These are phyloP conservation scores for Artemisia tridentata DNA, from an alignment of 129 eudicot genomes.

Conservation along the genomic window DNA sequence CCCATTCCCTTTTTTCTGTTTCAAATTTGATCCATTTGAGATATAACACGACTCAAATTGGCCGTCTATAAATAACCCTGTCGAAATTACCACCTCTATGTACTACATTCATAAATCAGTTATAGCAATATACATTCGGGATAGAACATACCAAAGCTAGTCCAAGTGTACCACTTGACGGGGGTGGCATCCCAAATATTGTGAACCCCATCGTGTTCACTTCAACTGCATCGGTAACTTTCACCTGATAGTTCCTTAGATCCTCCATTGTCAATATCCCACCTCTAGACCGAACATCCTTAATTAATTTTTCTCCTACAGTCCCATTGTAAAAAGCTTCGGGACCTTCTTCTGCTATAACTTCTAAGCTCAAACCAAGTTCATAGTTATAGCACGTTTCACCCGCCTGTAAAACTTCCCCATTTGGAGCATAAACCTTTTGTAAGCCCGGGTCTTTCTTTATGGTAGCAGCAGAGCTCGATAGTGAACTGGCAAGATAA, in stretches of 20 bases:
- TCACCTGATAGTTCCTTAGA: conserved; percentile 64
- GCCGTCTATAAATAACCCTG: too few species aligned
- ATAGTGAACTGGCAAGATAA: conserved; percentile 51
- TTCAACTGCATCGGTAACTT: conserved; percentile 54
- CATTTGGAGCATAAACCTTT: conserved; percentile 67
- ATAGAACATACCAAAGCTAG: conserved; percentile 58
- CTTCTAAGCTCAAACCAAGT: conserved; percentile 69
- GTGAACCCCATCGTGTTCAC: conserved; percentile 79
- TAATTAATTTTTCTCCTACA: conserved; percentile 63
- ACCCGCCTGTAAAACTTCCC: conserved; percentile 56
- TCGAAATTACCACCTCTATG: too few species aligned
- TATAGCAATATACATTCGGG: too few species aligned
- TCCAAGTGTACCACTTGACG: conserved; percentile 94
- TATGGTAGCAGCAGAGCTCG: conserved; percentile 20
- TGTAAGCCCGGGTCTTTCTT: conserved; percentile 61
- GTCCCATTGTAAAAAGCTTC: conserved; percentile 65
- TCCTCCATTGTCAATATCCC: conserved; percentile 93
- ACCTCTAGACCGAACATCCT: conserved; percentile 64
- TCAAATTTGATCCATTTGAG: too few species aligned
- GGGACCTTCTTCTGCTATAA: conserved; percentile 79
- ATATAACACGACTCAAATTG: too few species aligned
- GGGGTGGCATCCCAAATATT: conserved; percentile 94
- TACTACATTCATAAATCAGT: too few species aligned
- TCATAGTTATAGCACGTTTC: conserved; percentile 67
- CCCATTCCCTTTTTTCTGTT: too few species aligned